Evolutionary conservation across 169 alveolate species (phyloP).

Genomic region (Toxoplasma gondii): DNA sequence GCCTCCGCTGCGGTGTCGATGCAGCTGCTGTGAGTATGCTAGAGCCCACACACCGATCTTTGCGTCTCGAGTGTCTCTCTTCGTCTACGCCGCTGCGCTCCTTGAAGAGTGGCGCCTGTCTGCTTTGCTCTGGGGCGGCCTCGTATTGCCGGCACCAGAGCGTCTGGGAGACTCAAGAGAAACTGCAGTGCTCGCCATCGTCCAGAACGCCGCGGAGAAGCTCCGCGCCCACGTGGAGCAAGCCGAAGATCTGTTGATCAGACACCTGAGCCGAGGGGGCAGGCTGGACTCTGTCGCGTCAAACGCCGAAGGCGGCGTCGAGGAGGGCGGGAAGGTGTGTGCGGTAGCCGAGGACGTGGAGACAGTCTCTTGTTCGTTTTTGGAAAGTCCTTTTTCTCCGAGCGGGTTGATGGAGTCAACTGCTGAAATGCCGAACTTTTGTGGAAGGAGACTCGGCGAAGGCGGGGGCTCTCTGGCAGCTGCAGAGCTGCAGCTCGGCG

Average conservation of each 20-base stretch:
- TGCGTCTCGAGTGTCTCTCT: background rate
- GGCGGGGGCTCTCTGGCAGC: no score
- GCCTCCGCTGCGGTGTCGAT: slow-evolving; percentile 26
- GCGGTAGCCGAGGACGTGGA: no score
- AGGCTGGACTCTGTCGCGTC: background rate
- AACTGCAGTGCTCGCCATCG: slow-evolving; percentile 23
- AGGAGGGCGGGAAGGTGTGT: no score
- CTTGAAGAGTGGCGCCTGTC: slow-evolving; percentile 30
- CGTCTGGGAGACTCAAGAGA: background rate
- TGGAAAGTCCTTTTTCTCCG: no score
- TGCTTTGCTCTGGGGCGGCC: background rate
- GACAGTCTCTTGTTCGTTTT: no score
- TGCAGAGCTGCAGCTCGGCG: no score
- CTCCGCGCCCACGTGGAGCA: background rate
- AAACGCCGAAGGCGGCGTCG: no score
- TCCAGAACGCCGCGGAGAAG: background rate
- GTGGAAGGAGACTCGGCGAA: no score
- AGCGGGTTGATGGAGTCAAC: no score
- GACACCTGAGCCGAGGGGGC: background rate
- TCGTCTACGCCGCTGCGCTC: slow-evolving; percentile 33
- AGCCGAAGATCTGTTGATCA: background rate
- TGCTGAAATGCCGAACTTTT: no score
- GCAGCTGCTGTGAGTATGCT: slow-evolving; percentile 36
- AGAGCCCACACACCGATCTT: background rate
- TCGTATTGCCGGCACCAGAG: background rate